phyloP scores from a whole-genome alignment of 1,284 basidiomycete species.

The Moesziomyces globuligerus region DNA sequence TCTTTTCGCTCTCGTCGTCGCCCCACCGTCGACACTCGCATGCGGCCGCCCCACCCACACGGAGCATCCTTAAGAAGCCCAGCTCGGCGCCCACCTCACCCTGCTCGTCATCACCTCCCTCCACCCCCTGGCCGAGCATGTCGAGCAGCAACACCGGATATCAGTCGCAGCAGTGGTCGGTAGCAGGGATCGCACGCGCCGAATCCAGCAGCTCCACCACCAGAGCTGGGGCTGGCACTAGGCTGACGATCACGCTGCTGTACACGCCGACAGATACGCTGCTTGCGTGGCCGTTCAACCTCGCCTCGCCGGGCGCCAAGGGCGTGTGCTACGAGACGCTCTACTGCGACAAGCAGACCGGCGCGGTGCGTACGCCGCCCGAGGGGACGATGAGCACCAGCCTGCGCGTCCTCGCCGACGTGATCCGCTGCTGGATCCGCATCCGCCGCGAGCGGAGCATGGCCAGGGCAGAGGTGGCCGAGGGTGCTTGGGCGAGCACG shows the following conservation, averaged over 20 bases:
- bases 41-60: constrained; percentile 7
- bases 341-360: constrained; percentile 3
- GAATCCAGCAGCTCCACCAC: constrained; percentile 3
- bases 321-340: constrained; percentile 38
- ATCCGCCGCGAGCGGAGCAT: constrained; percentile 16
- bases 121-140: constrained; percentile 7
- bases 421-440: constrained; percentile 39
- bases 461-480: constrained; percentile 5
- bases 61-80: constrained; percentile 33
- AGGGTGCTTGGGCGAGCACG: background rate
- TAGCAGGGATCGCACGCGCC: constrained; percentile 15
- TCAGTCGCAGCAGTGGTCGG: constrained; percentile 18
- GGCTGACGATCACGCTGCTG: constrained; percentile 28
- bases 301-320: constrained; percentile 23
- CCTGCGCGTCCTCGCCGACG: constrained; percentile 28
- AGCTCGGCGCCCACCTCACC: constrained; percentile 6
- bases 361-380: constrained; percentile 14
- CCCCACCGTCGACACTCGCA: constrained; percentile 8
- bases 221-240: background rate
- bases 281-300: constrained; percentile 40
- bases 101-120: constrained; percentile 4
- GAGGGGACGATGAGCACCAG: constrained; percentile 38
- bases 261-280: constrained; percentile 32
- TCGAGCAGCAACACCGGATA: constrained; percentile 8
- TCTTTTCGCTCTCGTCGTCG: constrained; percentile 12